Percentiles rank a stretch among this genome's conserved stretches.
Evolutionary conservation across 352 stramenopile genomes (phyloP).

Genomic region (Albugo candida): DNA sequence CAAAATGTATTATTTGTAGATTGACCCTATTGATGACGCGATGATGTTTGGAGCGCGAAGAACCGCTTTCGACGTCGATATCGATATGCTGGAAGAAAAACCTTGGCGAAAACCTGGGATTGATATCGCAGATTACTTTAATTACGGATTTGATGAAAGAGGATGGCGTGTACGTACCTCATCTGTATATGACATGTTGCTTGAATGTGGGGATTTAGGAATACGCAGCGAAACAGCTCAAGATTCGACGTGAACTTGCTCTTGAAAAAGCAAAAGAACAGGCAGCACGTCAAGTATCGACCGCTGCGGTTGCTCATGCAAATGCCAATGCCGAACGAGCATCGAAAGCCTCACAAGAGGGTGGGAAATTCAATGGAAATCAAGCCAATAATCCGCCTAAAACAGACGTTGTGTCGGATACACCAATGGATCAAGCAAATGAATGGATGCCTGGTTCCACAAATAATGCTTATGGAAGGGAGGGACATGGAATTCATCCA

Average conservation of each 20-base stretch:
- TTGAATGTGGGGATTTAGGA: slow-evolving; percentile 18
- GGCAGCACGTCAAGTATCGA: slow-evolving; percentile 33
- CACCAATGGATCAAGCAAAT: no score
- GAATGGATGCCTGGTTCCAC: slow-evolving; percentile 3
- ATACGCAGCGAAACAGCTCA: slow-evolving; percentile 63
- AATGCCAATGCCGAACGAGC: background rate
- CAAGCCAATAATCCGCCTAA: slow-evolving; percentile 2
- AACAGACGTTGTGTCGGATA: no score
- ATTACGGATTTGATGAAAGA: slow-evolving; percentile 85
- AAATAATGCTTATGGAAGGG: slow-evolving; percentile 9
- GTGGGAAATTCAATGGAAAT: slow-evolving; percentile 4
- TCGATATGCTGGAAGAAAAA: slow-evolving; percentile 81
- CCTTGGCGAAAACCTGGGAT: slow-evolving; percentile 81
- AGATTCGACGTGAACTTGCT: slow-evolving; percentile 39
- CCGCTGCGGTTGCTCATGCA: slow-evolving; percentile 1
- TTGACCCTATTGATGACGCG: slow-evolving; percentile 33
- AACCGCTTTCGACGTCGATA: slow-evolving; percentile 84
- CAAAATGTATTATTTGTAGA: slow-evolving; percentile 1
- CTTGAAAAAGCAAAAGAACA: slow-evolving; percentile 65
- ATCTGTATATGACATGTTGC: background rate
- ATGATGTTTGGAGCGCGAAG: slow-evolving; percentile 57
- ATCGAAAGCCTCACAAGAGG: background rate
- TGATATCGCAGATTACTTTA: slow-evolving; percentile 88
- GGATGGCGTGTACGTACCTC: slow-evolving; percentile 34
- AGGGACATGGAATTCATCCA: slow-evolving; percentile 1